phyloP scores from a whole-genome alignment of 2,329 filamentous ascomycete species.

The Fusarium udum region DNA sequence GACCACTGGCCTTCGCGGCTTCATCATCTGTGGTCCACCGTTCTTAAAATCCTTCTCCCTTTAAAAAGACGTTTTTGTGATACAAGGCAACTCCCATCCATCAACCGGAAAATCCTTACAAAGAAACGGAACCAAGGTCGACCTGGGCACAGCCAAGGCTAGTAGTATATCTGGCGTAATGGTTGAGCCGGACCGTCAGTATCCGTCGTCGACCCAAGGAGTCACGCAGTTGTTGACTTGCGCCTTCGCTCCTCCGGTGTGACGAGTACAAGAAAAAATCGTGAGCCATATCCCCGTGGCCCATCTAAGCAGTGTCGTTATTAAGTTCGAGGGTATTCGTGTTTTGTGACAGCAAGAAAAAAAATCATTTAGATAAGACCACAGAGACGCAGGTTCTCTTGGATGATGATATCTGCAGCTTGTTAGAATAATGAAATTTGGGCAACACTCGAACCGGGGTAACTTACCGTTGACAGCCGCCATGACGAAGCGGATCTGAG shows the following conservation, averaged over 20 bases:
- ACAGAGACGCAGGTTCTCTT: constrained; percentile 97
- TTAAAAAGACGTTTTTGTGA: constrained; percentile 45
- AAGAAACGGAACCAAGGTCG: constrained; percentile 44
- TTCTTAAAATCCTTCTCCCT: constrained; percentile 39
- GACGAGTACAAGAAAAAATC: constrained; percentile 49
- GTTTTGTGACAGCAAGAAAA: constrained; percentile 50
- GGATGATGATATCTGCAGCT: constrained; percentile 92
- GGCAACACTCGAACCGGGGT: background rate
- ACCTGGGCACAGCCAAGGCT: constrained; percentile 43
- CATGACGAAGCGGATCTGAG: constrained; percentile 99
- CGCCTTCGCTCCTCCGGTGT: constrained; percentile 42
- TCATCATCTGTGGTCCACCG: constrained; percentile 32
- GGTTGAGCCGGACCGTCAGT: constrained; percentile 28
- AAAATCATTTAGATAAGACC: constrained; percentile 82
- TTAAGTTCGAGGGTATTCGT: constrained; percentile 57
- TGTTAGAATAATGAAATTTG: constrained; percentile 52
- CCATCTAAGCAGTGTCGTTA: constrained; percentile 51
- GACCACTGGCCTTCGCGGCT: constrained; percentile 35
- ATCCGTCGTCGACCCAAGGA: constrained; percentile 23
- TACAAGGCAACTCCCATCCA: constrained; percentile 47
- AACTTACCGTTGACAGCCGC: constrained; percentile 93
- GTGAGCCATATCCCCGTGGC: constrained; percentile 53
- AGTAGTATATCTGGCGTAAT: constrained; percentile 36
- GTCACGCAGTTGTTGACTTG: constrained; percentile 31
- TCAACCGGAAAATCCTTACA: constrained; percentile 45